phyloP scores from a whole-genome alignment of 2,329 filamentous ascomycete species.

The Fusarium sp. region DNA sequence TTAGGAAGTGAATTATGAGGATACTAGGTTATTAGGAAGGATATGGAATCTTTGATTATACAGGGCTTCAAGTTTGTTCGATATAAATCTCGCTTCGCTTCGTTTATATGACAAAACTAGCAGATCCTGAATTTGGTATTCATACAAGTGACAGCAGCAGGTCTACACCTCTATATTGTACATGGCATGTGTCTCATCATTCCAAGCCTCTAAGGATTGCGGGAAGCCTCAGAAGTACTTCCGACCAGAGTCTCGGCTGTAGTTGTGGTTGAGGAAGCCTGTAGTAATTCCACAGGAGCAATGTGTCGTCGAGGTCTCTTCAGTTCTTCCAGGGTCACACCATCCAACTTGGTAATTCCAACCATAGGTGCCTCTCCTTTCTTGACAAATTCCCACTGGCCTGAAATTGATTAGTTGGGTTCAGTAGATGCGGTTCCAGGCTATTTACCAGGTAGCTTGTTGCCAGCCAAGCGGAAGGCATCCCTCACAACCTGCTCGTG shows the following conservation, averaged over 20 bases:
- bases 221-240: constrained; percentile 53
- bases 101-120: constrained; percentile 1
- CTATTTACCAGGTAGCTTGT: constrained; percentile 87
- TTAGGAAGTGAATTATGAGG: background rate
- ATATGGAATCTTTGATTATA: no score
- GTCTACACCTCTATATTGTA: constrained; percentile 45
- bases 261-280: constrained; percentile 52
- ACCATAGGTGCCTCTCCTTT: constrained; percentile 92
- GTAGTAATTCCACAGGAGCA: constrained; percentile 59
- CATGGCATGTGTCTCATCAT: constrained; percentile 36
- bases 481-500: constrained; percentile 96
- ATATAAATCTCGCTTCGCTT: background rate
- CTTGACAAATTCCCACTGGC: constrained; percentile 92
- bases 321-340: constrained; percentile 84
- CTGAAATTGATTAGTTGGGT: constrained; percentile 57
- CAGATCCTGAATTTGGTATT: constrained; percentile 40
- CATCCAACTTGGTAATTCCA: constrained; percentile 90
- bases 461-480: constrained; percentile 92
- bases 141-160: constrained; percentile 46
- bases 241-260: constrained; percentile 52
- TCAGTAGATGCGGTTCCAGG: background rate
- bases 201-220: constrained; percentile 40
- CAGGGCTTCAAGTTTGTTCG: background rate
- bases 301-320: constrained; percentile 82
- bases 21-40: background rate